These are phyloP conservation scores for Coemansia sp. DNA, from an alignment of 192 early-diverging fungal species.

Conservation along the genomic window DNA sequence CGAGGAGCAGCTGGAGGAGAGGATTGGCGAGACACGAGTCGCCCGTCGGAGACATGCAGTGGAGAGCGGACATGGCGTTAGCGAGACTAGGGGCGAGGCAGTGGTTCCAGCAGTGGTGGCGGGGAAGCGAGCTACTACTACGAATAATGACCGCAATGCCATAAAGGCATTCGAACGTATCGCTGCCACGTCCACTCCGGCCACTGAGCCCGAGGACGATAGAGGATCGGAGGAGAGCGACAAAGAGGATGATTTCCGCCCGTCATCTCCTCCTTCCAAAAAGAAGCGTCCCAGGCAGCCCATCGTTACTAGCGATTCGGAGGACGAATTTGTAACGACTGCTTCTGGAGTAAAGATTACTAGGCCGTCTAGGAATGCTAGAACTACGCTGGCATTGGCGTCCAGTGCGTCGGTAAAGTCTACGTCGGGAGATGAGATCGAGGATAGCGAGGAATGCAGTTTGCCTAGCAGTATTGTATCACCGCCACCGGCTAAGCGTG, in stretches of 20 bases:
- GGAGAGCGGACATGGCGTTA: conserved; percentile 23
- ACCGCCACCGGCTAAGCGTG: neutral
- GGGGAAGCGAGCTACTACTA: conserved; percentile 17
- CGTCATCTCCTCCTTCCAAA: neutral
- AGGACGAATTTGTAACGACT: neutral
- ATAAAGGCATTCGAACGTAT: conserved; percentile 28
- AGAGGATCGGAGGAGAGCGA: neutral
- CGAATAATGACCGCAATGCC: conserved; percentile 22
- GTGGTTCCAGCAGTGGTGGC: conserved; percentile 21
- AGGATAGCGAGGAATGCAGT: conserved; percentile 14
- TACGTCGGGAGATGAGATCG: conserved; percentile 6
- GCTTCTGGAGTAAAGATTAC: neutral
- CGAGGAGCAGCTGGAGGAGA: conserved; percentile 9
- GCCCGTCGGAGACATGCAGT: conserved; percentile 22
- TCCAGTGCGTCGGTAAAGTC: neutral
- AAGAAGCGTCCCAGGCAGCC: neutral
- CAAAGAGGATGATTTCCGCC: conserved; percentile 5
- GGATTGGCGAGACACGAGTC: conserved; percentile 17
- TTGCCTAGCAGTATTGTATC: neutral
- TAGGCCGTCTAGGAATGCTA: conserved; percentile 42
- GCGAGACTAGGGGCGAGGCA: neutral
- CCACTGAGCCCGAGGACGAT: neutral
- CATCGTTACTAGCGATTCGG: neutral
- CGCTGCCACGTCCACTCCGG: neutral
- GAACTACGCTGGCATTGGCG: conserved; percentile 14